A percentile compares a stretch with the other conserved stretches of the same genome.
Evolutionary conservation across 2,329 filamentous ascomycete species (phyloP).

Genomic region (Apiospora phragmitis): DNA sequence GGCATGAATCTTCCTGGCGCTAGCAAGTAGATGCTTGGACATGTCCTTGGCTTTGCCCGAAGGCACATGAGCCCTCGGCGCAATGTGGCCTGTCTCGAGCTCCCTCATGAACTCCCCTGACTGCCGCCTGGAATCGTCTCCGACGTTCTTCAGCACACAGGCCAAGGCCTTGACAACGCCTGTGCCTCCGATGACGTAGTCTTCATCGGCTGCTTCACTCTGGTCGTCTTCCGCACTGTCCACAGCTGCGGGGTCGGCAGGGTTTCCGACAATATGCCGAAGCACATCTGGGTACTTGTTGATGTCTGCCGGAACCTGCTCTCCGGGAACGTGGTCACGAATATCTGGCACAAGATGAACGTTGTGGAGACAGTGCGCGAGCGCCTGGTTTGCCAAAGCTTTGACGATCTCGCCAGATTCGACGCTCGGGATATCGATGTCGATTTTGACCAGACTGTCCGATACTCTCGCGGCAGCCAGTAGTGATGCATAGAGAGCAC

Average conservation of each 20-base stretch:
- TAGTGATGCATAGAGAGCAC: conserved; percentile 87
- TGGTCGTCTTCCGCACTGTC: conserved; percentile 56
- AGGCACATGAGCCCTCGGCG: conserved; percentile 40
- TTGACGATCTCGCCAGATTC: conserved; percentile 89
- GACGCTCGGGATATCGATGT: conserved; percentile 82
- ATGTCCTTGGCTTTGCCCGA: conserved; percentile 80
- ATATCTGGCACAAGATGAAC: conserved; percentile 72
- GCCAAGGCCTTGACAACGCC: conserved; percentile 92
- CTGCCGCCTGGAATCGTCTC: conserved; percentile 59
- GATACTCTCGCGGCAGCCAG: conserved; percentile 86
- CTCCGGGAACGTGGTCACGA: conserved; percentile 31
- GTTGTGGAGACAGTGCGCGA: conserved; percentile 90
- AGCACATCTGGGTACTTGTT: conserved; percentile 75
- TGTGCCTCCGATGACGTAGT: conserved; percentile 94
- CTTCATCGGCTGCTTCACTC: conserved; percentile 77
- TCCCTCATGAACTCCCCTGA: conserved; percentile 55
- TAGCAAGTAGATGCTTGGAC: conserved; percentile 84
- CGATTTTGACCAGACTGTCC: conserved; percentile 80
- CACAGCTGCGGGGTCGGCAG: conserved; percentile 45
- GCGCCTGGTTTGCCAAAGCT: conserved; percentile 89
- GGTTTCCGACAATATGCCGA: conserved; percentile 80
- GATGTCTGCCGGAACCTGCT: conserved; percentile 34
- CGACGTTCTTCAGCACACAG: conserved; percentile 83
- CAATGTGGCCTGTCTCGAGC: conserved; percentile 50
- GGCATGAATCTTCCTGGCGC: conserved; percentile 83